phyloP scores from a whole-genome alignment of 2,329 filamentous ascomycete genomes.

The Chrysosporium queenslandicum region DNA sequence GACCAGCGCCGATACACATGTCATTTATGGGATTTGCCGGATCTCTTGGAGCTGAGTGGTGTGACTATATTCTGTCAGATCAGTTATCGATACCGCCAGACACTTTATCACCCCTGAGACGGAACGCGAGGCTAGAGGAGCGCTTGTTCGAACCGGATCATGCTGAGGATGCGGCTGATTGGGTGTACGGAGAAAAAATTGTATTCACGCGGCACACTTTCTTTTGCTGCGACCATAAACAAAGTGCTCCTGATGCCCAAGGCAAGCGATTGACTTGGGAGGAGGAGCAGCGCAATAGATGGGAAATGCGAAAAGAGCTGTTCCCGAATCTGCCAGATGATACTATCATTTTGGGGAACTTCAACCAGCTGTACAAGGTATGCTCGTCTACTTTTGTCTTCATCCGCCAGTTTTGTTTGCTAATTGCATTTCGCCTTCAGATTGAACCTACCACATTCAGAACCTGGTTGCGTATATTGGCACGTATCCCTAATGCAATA shows the following conservation, averaged over 20 bases:
- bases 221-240: conserved; percentile 94
- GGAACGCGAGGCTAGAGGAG: conserved; percentile 65
- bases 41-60: conserved; percentile 94
- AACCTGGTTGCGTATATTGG: conserved; percentile 85
- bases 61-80: conserved; percentile 91
- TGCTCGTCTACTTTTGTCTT: conserved; percentile 16
- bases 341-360: conserved; percentile 86
- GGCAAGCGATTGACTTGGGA: conserved; percentile 66
- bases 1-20: conserved; percentile 94
- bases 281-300: conserved; percentile 69
- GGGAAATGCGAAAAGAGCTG: conserved; percentile 85
- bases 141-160: conserved; percentile 53
- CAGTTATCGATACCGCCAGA: conserved; percentile 71
- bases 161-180: conserved; percentile 60
- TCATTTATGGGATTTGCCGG: conserved; percentile 99
- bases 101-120: conserved; percentile 69
- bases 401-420: background rate
- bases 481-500: conserved; percentile 73
- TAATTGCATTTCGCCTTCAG: conserved; percentile 37
- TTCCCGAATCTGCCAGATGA: conserved; percentile 77
- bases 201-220: conserved; percentile 92
- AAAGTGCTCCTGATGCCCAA: conserved; percentile 66
- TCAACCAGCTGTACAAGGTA: conserved; percentile 98
- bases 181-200: conserved; percentile 96
- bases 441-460: conserved; percentile 96